A percentile compares a stretch with the other conserved stretches of the same genome.
phyloP scores from a whole-genome alignment of 2,329 filamentous ascomycete species.

The Cercospora zeina region DNA sequence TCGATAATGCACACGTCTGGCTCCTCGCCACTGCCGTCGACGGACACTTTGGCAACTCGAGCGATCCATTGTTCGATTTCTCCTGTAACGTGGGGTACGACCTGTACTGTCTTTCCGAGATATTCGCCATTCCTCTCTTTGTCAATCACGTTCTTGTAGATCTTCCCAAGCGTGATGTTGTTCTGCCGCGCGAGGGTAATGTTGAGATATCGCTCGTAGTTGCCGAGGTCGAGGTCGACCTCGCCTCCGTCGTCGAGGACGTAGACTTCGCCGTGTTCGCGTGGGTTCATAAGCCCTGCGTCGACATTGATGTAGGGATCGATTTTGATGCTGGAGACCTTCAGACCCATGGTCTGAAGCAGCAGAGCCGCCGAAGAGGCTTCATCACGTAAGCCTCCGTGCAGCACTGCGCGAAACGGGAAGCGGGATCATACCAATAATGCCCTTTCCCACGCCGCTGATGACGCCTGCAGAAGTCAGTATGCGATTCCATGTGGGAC shows the following conservation, averaged over 20 bases:
- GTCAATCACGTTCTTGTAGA: conserved; percentile 86
- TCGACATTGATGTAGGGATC: conserved; percentile 76
- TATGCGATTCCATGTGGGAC: not conserved
- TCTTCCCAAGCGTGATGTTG: conserved; percentile 97
- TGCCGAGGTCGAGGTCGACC: conserved; percentile 72
- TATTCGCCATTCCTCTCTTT: conserved; percentile 73
- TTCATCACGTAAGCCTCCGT: conserved; percentile 20
- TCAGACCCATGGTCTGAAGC: conserved; percentile 77
- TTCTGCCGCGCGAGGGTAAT: conserved; percentile 80
- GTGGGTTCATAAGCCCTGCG: conserved; percentile 70
- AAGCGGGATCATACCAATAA: conserved; percentile 58
- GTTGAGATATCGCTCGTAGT: conserved; percentile 79
- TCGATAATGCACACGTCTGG: conserved; percentile 92
- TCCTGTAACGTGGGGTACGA: conserved; percentile 89
- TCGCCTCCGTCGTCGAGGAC: conserved; percentile 82
- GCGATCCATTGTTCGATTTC: conserved; percentile 92
- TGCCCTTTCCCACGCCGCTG: conserved; percentile 63
- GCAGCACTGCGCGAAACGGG: not conserved
- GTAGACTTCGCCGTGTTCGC: conserved; percentile 83
- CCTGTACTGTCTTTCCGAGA: conserved; percentile 84
- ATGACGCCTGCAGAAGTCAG: conserved; percentile 50
- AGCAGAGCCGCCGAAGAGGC: conserved; percentile 72
- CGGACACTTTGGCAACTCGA: conserved; percentile 78
- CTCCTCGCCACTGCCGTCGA: conserved; percentile 77
- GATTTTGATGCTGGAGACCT: conserved; percentile 69